A percentile compares a stretch with the other conserved stretches of the same genome.
Evolutionary conservation across 176 grass and related monocot species (phyloP).

Genomic region (Ensete glaucum): DNA sequence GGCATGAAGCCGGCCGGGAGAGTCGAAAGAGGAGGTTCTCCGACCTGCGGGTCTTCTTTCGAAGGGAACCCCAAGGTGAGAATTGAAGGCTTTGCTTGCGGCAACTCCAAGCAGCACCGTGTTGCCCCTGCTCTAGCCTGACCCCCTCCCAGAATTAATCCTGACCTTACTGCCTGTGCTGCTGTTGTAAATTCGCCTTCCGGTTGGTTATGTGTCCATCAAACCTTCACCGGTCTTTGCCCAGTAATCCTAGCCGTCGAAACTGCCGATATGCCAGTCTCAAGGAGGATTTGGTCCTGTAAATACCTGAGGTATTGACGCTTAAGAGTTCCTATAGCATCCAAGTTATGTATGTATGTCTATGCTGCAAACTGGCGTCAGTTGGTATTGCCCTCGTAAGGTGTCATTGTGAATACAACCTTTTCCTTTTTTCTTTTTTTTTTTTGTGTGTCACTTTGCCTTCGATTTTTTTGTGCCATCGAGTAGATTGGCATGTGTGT

Average conservation of each 20-base stretch:
- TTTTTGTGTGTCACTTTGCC: background rate
- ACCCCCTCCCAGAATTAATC: constrained; percentile 22
- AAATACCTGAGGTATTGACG: constrained; percentile 47
- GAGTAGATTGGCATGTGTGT: no score
- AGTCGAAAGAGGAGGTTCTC: constrained; percentile 45
- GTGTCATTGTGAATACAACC: background rate
- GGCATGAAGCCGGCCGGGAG: constrained; percentile 37
- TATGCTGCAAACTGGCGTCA: background rate
- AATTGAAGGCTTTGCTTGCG: constrained; percentile 74
- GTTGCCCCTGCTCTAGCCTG: constrained; percentile 55
- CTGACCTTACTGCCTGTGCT: constrained; percentile 19
- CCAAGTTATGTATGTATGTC: background rate
- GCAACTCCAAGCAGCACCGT: constrained; percentile 48
- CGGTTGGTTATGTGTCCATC: background rate
- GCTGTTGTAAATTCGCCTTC: constrained; percentile 1
- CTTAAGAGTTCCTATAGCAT: constrained; percentile 10
- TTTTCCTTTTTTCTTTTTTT: background rate
- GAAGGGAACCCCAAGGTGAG: constrained; percentile 66
- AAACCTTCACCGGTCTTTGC: background rate
- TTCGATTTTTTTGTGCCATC: no score
- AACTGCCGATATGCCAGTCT: constrained; percentile 33
- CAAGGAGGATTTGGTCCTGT: constrained; percentile 37
- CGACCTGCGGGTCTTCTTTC: constrained; percentile 44
- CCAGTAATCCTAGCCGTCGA: constrained; percentile 41
- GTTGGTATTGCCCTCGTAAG: background rate